Base-by-base conservation (phyloP, 768 basidiomycete species). In the Holtermannia corniformis region DNA sequence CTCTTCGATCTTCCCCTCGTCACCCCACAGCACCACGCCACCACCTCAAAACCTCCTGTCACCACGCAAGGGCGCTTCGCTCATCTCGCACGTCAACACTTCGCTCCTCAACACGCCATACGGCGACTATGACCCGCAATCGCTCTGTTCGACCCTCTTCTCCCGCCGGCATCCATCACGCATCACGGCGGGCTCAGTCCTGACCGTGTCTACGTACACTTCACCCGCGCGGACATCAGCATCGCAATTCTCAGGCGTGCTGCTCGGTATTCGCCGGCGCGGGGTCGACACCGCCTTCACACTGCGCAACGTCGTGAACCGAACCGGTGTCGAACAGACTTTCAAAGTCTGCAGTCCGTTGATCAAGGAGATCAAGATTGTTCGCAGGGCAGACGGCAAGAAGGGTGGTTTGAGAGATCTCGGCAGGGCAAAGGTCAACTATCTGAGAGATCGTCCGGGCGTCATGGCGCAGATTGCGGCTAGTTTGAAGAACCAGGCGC, bases 291-390 rank as follows among this genome's bases (percentile, higher is more conserved):
- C 88, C 23, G 85, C 83, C n/a, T 86, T 97, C 67, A 77, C 83
- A 49, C 74, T 97, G 48, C 80, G 93, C 58, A 96, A 96, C 73
- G 81, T 95, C 59, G 79, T 97, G 49, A 85, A 88, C 63, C 79
- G 89, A 58, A 88, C 85, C 12, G 92, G 91, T 12, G 85, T 95
- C 37, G 93, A 96, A 77, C 84, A 88, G 84, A 85, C 84, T 65
- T 86, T 88, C 75, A 90, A 84, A 70, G 81, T 83, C 58, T 82
- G 81, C 65, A 87, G 85, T 48, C 92, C 93, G 24, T 80, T 87
- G 67, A 64, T 97, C 73, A 88, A 87, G 77, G 82, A 85, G 51
- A 85, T 97, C 73, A 82, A 83, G 73, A 75, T 96, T 55, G 75
- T 91, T 54, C 62, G 62, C 45, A 26, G 52, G 19, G 66, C 63